Conservation (phyloP, 805 yeast genomes). For the Wickerhamiella galacta region DNA sequence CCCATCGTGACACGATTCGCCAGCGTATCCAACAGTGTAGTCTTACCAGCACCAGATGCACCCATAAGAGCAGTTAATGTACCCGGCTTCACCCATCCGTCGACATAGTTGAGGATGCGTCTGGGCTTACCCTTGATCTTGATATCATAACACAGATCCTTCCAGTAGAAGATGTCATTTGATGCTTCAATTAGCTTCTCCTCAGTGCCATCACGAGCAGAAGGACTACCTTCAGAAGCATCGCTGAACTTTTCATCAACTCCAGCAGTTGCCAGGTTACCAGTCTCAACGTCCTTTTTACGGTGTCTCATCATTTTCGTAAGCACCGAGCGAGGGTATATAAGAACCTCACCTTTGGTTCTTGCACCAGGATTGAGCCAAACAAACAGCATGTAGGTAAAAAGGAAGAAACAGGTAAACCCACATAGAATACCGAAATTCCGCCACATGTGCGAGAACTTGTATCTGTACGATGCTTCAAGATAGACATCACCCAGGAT, state of each 20-base stretch:
- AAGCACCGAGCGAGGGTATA: background rate
- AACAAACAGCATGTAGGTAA: conserved; percentile 2
- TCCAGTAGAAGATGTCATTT: conserved; percentile 39
- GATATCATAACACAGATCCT: conserved; percentile 36
- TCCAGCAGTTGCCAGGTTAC: conserved; percentile 18
- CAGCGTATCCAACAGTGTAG: conserved; percentile 50
- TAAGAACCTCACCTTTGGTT: conserved; percentile 4
- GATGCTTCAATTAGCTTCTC: conserved; percentile 8
- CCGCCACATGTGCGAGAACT: conserved; percentile 51
- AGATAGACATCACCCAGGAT: conserved; percentile 47
- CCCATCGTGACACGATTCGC: conserved; percentile 51
- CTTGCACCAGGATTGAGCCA: conserved; percentile 6
- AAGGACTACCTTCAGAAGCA: conserved; percentile 15
- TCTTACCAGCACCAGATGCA: conserved; percentile 70
- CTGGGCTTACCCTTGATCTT: conserved; percentile 25
- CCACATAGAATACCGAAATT: conserved; percentile 49
- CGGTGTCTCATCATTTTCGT: conserved; percentile 6
- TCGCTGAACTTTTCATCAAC: conserved; percentile 11
- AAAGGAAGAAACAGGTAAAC: conserved; percentile 25
- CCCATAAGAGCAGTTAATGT: conserved; percentile 66
- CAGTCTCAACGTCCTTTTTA: conserved; percentile 20
- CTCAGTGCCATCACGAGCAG: conserved; percentile 14
- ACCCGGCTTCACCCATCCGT: conserved; percentile 62
- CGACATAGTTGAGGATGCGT: conserved; percentile 27
- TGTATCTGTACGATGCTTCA: conserved; percentile 30